Evolutionary conservation across 1,284 basidiomycete species (phyloP).

Genomic region (Ustanciosporium gigantosporum): DNA sequence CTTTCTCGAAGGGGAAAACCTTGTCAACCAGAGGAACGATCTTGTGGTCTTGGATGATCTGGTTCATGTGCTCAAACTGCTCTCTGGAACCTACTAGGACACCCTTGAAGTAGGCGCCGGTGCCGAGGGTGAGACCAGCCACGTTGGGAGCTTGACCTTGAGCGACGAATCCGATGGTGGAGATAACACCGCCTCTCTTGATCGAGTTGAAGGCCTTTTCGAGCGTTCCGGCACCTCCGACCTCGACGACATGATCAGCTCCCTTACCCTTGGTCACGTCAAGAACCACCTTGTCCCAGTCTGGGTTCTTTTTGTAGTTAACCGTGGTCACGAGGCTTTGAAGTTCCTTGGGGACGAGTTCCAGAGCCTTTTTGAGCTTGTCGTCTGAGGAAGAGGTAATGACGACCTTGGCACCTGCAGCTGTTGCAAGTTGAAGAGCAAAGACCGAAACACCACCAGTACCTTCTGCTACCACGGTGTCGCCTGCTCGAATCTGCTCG

Average conservation of each 20-base stretch:
- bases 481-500: slow-evolving; percentile 63
- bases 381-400: slow-evolving; percentile 69
- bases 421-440: slow-evolving; percentile 67
- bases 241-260: slow-evolving; percentile 68
- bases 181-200: slow-evolving; percentile 64
- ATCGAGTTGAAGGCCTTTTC: slow-evolving; percentile 64
- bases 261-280: slow-evolving; percentile 66
- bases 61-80: slow-evolving; percentile 66
- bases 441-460: slow-evolving; percentile 70
- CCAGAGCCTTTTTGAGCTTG: slow-evolving; percentile 63
- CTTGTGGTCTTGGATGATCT: slow-evolving; percentile 62
- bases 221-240: slow-evolving; percentile 67
- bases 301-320: slow-evolving; percentile 67
- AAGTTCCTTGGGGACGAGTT: slow-evolving; percentile 46
- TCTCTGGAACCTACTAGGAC: slow-evolving; percentile 61
- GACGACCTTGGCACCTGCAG: slow-evolving; percentile 68
- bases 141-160: slow-evolving; percentile 30
- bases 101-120: slow-evolving; percentile 55
- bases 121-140: slow-evolving; percentile 15
- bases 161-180: slow-evolving; percentile 66
- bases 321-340: slow-evolving; percentile 37
- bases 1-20: slow-evolving; percentile 66
- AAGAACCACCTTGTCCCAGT: slow-evolving; percentile 68
- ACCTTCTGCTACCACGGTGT: slow-evolving; percentile 67
- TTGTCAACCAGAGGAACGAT: slow-evolving; percentile 66